phyloP scores from a whole-genome alignment of 495 filamentous ascomycete species.

The Xylaria longipes region DNA sequence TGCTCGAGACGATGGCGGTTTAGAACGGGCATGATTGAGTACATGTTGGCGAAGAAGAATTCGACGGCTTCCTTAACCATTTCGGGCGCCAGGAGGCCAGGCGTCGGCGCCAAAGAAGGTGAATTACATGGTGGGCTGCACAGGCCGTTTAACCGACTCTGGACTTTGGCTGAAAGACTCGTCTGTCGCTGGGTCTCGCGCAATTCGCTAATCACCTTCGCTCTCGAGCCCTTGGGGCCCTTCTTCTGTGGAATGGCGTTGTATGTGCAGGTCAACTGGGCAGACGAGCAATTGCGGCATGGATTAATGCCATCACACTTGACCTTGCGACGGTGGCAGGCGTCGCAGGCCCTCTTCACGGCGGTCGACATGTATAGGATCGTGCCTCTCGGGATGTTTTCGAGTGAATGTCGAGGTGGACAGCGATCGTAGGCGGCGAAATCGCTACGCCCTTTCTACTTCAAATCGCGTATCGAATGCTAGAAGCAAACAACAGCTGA shows the following conservation, averaged over 20 bases:
- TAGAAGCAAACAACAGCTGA: slow-evolving; percentile 26
- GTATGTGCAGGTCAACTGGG: slow-evolving; percentile 77
- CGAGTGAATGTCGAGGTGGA: slow-evolving; percentile 14
- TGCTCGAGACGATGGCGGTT: slow-evolving; percentile 70
- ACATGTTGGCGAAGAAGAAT: slow-evolving; percentile 84
- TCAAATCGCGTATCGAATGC: slow-evolving; percentile 30
- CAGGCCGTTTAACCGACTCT: slow-evolving; percentile 51
- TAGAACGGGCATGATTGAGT: slow-evolving; percentile 83
- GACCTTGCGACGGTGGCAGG: slow-evolving; percentile 84
- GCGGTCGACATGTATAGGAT: slow-evolving; percentile 54
- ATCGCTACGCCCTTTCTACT: slow-evolving; percentile 18
- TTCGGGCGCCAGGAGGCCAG: slow-evolving; percentile 64
- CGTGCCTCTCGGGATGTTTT: slow-evolving; percentile 13
- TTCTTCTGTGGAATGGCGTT: slow-evolving; percentile 87
- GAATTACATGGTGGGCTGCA: slow-evolving; percentile 51
- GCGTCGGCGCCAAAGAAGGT: slow-evolving; percentile 54
- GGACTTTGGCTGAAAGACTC: slow-evolving; percentile 59
- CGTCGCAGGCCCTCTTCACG: slow-evolving; percentile 77
- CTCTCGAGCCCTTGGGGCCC: slow-evolving; percentile 80
- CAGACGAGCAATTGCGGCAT: slow-evolving; percentile 73
- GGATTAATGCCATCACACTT: slow-evolving; percentile 75
- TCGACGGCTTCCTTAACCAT: slow-evolving; percentile 75
- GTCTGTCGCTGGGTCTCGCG: slow-evolving; percentile 69
- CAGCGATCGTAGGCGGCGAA: neutral
- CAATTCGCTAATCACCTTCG: slow-evolving; percentile 81